Percentiles rank a stretch among this genome's conserved stretches.
These are phyloP conservation scores for Ceratocystis papillata DNA, from an alignment of 2,329 filamentous ascomycete genomes.

Conservation along the genomic window DNA sequence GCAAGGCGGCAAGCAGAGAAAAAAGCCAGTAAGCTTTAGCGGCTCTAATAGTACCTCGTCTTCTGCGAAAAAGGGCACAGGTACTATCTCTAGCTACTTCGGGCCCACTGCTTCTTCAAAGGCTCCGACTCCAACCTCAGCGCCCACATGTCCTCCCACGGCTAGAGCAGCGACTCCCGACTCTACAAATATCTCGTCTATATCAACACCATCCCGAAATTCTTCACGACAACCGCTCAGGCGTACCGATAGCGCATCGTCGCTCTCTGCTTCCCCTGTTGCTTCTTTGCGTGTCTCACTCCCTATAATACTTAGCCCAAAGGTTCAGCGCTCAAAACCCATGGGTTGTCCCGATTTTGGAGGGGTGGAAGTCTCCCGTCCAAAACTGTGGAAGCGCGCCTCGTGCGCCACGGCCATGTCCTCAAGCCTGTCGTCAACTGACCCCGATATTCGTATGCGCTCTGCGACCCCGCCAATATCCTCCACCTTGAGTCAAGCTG, in stretches of 20 bases:
- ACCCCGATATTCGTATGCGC: conserved; percentile 12
- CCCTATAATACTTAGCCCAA: conserved; percentile 20
- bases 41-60: neutral
- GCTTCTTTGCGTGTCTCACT: conserved; percentile 10
- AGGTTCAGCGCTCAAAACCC: neutral
- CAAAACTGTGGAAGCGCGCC: neutral
- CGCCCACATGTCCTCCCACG: neutral
- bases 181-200: neutral
- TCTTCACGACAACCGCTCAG: neutral
- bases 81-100: conserved; percentile 12
- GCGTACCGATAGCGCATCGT: conserved; percentile 4
- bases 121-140: neutral
- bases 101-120: neutral
- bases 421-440: neutral
- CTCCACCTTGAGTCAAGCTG: neutral
- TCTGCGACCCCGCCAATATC: neutral
- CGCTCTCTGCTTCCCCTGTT: conserved; percentile 9
- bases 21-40: neutral
- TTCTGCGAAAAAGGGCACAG: neutral
- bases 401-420: neutral
- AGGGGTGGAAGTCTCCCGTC: neutral
- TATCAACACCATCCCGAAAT: neutral
- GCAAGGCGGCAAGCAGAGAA: neutral
- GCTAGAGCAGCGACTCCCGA: neutral
- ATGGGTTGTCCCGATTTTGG: neutral